Base-by-base conservation (phyloP, 495 filamentous ascomycete genomes). In the Halenospora varia region DNA sequence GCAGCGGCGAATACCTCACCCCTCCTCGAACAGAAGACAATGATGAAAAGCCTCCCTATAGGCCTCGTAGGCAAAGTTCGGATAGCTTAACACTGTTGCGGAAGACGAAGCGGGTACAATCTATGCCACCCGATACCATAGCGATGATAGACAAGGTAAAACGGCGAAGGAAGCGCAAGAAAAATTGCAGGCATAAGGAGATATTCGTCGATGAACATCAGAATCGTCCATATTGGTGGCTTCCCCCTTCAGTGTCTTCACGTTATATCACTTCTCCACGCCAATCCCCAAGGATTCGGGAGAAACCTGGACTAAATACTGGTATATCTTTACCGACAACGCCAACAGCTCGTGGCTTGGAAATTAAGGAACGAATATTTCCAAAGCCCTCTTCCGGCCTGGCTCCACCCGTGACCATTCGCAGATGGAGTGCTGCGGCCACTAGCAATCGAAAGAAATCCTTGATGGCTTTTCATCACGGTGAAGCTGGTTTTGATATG, bases 351-450 rank as follows among this genome's bases (percentile, higher is more conserved):
- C 48, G 53, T 11, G 56, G 50, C 25, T 41, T 24, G 22, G 48
- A 53, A 10, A 49, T 53, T 11, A 53, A 49, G 20, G 29, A 40
- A 41, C 23, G 22, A 52, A 8, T 19, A 3, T 23, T 17, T 51
- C 25, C 46, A 15, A 17, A 35, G 6, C 11, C 51, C 9, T 48
- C 18, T 20, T 22, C 26, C 8, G 9, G 0, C 9, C 47, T 26
- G 2, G 25, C 48, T 2, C 46, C 15, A 48, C 29, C 51, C 17
- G 20, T 52, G 3, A 10, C 57, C 1, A 50, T 35, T 8, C 29
- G 63, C 47, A 56, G 63, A 45, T 65, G 63, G 63, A 65, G 59
- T 48, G 62, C 59, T 26, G 49, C 53, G 20, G 51, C 52, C 15
- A 24, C 53, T 13, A 47, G 55, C 26, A 53, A 56, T 39, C 19